These are phyloP conservation scores for Pezicula carpinea DNA, from an alignment of 2,329 filamentous ascomycete genomes.

Conservation along the genomic window DNA sequence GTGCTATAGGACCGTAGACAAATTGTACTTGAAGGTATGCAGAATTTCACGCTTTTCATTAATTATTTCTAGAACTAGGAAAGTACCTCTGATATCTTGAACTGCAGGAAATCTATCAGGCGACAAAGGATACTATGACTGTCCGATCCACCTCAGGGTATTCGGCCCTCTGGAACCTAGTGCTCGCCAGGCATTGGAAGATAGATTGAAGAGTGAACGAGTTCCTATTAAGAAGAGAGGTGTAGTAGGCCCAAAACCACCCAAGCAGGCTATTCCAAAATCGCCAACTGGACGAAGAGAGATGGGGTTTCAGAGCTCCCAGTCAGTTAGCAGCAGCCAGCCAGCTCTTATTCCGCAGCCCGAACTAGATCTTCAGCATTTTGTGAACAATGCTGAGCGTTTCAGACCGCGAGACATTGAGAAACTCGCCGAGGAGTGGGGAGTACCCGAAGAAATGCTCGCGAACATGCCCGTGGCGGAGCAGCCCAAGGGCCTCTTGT, in stretches of 20 bases:
- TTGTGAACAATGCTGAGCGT: conserved; percentile 61
- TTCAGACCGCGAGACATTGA: conserved; percentile 66
- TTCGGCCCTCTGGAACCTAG: conserved; percentile 60
- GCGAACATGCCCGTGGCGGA: conserved; percentile 66
- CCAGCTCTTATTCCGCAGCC: conserved; percentile 10
- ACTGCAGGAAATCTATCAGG: conserved; percentile 49
- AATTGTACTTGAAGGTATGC: conserved; percentile 59
- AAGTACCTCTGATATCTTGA: too few species aligned
- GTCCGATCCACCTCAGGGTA: conserved; percentile 64
- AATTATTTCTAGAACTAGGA: too few species aligned
- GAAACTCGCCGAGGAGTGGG: conserved; percentile 57
- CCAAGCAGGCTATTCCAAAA: conserved; percentile 52
- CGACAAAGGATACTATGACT: conserved; percentile 62
- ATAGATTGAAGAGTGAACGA: conserved; percentile 57
- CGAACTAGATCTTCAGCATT: conserved; percentile 38
- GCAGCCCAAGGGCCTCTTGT: conserved; percentile 61
- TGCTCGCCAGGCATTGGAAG: conserved; percentile 50
- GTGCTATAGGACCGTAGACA: conserved; percentile 45
- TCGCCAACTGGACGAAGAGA: conserved; percentile 32
- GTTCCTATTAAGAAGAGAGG: conserved; percentile 41
- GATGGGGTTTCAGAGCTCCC: conserved; percentile 19
- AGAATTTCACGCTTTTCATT: too few species aligned
- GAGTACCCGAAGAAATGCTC: conserved; percentile 55
- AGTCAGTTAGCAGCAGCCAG: conserved; percentile 13
- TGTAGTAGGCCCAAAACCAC: conserved; percentile 38